phyloP scores from a whole-genome alignment of 208 protist genomes.

The Endotrypanum monterogeii region DNA sequence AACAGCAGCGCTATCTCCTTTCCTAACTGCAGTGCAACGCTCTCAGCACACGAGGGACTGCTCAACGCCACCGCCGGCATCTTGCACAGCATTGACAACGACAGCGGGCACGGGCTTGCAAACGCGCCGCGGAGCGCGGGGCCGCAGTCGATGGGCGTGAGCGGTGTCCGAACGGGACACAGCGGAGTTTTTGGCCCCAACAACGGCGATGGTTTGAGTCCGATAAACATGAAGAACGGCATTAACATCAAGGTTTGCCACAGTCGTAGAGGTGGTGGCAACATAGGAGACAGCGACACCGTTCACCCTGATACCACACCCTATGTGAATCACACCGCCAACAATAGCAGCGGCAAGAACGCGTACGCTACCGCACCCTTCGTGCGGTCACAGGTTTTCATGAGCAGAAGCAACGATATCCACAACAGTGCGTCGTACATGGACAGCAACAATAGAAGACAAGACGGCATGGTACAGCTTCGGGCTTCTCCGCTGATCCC shows the following conservation, averaged over 20 bases:
- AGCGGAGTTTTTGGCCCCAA: neutral
- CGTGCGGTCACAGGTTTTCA: neutral
- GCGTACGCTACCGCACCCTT: conserved; percentile 1
- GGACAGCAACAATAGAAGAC: neutral
- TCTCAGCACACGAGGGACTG: neutral
- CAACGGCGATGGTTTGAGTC: neutral
- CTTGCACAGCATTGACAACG: conserved; percentile 1
- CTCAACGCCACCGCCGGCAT: conserved; percentile 6
- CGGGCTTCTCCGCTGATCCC: neutral
- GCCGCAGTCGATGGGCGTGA: neutral
- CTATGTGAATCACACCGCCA: neutral
- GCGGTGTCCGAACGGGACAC: neutral
- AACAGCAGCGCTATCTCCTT: neutral
- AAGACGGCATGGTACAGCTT: neutral
- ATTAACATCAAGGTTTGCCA: neutral
- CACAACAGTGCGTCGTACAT: neutral
- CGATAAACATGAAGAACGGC: neutral
- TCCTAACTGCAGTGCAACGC: neutral
- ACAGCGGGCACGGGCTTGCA: conserved; percentile 3
- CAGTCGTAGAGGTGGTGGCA: neutral
- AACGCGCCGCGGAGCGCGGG: neutral
- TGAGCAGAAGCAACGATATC: neutral
- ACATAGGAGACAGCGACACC: neutral
- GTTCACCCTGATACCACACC: neutral
- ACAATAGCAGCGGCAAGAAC: neutral